phyloP scores from a whole-genome alignment of 2,329 filamentous ascomycete genomes.

The Aspergillus melleus region DNA sequence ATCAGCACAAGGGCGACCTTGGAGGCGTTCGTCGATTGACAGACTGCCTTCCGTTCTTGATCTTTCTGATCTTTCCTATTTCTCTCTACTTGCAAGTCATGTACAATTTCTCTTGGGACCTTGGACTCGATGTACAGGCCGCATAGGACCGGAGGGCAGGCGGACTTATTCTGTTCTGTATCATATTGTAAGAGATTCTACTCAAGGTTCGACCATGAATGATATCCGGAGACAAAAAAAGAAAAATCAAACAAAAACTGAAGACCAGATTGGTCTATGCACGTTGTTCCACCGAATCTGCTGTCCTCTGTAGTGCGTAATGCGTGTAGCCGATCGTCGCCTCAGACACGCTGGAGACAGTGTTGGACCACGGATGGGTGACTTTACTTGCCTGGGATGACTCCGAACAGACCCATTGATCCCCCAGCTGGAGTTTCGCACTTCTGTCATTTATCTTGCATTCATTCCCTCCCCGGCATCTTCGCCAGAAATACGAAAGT shows the following conservation, averaged over 20 bases:
- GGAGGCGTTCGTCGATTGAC: neutral
- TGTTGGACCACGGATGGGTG: too few relatives aligned
- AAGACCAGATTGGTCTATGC: constrained; percentile 1
- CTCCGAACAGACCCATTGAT: too few relatives aligned
- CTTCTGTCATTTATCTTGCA: too few relatives aligned
- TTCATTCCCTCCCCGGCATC: too few relatives aligned
- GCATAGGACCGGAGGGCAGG: neutral
- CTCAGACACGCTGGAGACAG: too few relatives aligned
- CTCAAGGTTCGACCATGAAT: neutral
- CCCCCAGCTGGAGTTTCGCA: too few relatives aligned
- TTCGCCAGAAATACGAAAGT: too few relatives aligned
- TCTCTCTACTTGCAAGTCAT: neutral
- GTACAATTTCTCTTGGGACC: neutral
- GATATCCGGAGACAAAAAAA: neutral
- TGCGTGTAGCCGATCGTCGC: too few relatives aligned
- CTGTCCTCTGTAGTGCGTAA: too few relatives aligned
- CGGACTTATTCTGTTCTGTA: neutral
- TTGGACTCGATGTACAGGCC: neutral
- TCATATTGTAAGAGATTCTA: neutral
- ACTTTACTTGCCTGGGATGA: too few relatives aligned
- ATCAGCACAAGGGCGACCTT: neutral
- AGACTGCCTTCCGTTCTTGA: neutral
- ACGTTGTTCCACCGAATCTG: too few relatives aligned
- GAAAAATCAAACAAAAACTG: neutral
- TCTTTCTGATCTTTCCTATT: neutral